Percentiles rank a stretch among this genome's conserved stretches.
Conservation (phyloP, 805 yeast genomes). For the Cyberlindnera sargentensis region DNA sequence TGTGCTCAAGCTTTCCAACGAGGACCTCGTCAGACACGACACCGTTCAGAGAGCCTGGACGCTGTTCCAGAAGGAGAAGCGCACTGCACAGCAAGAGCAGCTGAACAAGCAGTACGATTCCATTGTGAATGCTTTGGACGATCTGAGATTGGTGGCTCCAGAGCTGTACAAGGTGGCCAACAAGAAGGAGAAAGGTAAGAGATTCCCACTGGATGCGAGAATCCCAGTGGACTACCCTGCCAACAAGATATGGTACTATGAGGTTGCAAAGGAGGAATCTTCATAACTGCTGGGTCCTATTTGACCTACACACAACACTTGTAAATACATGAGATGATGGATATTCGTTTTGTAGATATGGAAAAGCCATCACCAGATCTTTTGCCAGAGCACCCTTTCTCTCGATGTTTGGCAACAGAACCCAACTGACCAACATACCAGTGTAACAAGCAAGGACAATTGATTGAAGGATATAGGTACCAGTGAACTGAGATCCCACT, state of each 20-base stretch:
- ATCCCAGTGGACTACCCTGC: conserved; percentile 91
- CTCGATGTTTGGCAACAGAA: conserved; percentile 37
- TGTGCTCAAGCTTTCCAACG: conserved; percentile 63
- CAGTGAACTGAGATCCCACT: conserved; percentile 36
- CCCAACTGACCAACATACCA: conserved; percentile 33
- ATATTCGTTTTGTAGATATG: not conserved
- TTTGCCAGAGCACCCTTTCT: conserved; percentile 17
- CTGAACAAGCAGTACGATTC: conserved; percentile 56
- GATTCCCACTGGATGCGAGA: conserved; percentile 79
- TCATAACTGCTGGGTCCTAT: not conserved
- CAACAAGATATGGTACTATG: conserved; percentile 67
- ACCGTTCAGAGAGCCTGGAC: conserved; percentile 83
- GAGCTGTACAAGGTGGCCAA: conserved; percentile 59
- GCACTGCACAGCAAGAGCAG: conserved; percentile 33
- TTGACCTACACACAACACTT: not conserved
- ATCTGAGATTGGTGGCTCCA: conserved; percentile 45
- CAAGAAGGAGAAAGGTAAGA: conserved; percentile 40
- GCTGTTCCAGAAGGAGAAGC: conserved; percentile 45
- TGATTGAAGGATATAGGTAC: conserved; percentile 46
- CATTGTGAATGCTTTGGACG: conserved; percentile 67
- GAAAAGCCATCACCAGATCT: not conserved
- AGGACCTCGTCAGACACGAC: conserved; percentile 80
- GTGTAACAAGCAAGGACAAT: conserved; percentile 33
- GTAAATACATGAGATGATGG: not conserved
- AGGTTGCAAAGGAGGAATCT: conserved; percentile 27